These are phyloP conservation scores for Sporothrix curviconia DNA, from an alignment of 2,329 filamentous ascomycete species.

Conservation along the genomic window DNA sequence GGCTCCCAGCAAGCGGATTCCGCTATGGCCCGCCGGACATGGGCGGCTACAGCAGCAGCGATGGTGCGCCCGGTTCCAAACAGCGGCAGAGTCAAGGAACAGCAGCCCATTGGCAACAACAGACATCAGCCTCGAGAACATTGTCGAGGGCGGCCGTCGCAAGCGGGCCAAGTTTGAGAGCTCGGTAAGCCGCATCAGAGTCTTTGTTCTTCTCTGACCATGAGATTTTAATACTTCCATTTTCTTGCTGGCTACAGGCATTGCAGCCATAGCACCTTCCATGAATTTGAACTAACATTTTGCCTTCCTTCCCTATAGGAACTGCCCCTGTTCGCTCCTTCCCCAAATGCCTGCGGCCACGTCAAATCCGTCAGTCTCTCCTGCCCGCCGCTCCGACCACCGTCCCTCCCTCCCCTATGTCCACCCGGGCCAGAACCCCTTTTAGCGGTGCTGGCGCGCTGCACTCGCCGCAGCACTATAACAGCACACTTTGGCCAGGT, in stretches of 20 bases:
- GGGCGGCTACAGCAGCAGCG: conserved; percentile 80
- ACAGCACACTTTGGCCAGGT: conserved; percentile 46
- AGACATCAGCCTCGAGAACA: conserved; percentile 96
- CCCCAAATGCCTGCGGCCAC: conserved; percentile 87
- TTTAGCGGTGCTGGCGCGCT: conserved; percentile 69
- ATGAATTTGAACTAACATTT: neutral
- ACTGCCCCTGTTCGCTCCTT: conserved; percentile 87
- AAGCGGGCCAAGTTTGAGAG: conserved; percentile 95
- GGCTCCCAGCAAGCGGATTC: conserved; percentile 43
- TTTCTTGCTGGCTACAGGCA: too few species aligned
- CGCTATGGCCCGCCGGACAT: conserved; percentile 53
- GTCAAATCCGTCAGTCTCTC: conserved; percentile 97
- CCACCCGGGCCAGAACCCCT: conserved; percentile 70
- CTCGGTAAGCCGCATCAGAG: conserved; percentile 63
- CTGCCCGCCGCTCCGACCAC: conserved; percentile 72
- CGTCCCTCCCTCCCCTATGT: conserved; percentile 69
- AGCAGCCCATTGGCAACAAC: conserved; percentile 70
- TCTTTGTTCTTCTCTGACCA: conserved; percentile 13
- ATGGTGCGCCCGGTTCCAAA: conserved; percentile 71
- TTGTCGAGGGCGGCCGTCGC: conserved; percentile 90
- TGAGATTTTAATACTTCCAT: conserved; percentile 3
- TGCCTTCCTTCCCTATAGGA: conserved; percentile 51
- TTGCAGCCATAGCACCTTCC: too few species aligned
- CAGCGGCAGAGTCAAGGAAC: conserved; percentile 73
- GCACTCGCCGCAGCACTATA: conserved; percentile 77